Evolutionary conservation across 257 asterid genomes (phyloP), one percentile per base, ranked within the genome.

Genomic region (Capsicum chinense): DNA sequence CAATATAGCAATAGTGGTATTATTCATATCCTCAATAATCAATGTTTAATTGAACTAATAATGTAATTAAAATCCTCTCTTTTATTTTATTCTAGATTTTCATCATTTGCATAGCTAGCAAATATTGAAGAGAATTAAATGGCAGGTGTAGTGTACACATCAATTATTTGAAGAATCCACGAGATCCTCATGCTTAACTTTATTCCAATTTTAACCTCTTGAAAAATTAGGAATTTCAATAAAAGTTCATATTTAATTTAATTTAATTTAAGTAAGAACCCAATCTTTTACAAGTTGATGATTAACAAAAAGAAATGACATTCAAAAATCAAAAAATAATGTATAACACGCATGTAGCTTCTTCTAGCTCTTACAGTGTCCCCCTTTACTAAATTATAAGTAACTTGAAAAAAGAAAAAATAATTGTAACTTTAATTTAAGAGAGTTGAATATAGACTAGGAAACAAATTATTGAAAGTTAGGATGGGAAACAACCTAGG

Each of bases 1-100:
- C 44, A 57, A 74, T 37, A 76, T 47, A 80, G 79, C 86, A 44
- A 44, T 67, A 63, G 71, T 19, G 9, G 47, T 42, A 19, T 50
- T 63, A 86, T 71, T 83, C 86, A 63, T 35, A 42, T 52, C 17
- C 58, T 68, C 58, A 83, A 68, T 66, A 16, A 19, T 59, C 44
- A 59, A 58, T 17, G 54, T 37, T 58, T 80, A 80, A 59, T 60
- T 80, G 19, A 44, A 13, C 11, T 11, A 57, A 42, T 80, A 57
- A 42, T 80, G n/a, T 59, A 26, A 50, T 52, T 19, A 62, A 59
- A 80, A 47, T 76, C 62, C 19, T 21, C 14, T 42, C n/a, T 11
- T 9, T 39, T 21, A 21, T 50, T 12, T 60, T 60, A 59, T 39
- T 60, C 62, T 5, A 80, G 12, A 42, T 80, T 59, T 60, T n/a